These are phyloP conservation scores for Microdochium nivale DNA, from an alignment of 2,329 filamentous ascomycete species.

Conservation along the genomic window DNA sequence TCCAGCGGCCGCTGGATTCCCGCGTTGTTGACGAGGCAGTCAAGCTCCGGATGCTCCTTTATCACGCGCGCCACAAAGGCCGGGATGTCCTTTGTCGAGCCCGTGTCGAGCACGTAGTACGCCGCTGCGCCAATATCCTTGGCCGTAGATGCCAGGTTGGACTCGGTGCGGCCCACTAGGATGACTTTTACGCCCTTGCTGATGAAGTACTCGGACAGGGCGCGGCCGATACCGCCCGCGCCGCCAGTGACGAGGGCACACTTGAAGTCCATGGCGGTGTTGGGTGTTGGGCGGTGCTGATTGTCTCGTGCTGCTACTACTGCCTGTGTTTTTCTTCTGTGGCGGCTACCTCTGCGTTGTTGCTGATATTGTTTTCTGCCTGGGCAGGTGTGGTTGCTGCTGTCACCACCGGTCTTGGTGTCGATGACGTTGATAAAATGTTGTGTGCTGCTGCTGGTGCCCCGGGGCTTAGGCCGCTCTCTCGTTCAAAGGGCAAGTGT, in stretches of 20 bases:
- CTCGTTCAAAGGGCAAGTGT: neutral
- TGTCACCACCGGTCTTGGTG: too few species aligned
- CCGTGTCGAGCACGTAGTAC: slow-evolving; percentile 45
- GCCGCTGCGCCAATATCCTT: slow-evolving; percentile 32
- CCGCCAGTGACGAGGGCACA: slow-evolving; percentile 42
- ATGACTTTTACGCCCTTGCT: slow-evolving; percentile 39
- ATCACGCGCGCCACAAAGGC: slow-evolving; percentile 34
- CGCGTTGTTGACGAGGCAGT: slow-evolving; percentile 52
- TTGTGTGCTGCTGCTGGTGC: neutral
- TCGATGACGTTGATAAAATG: too few species aligned
- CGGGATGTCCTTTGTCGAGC: slow-evolving; percentile 32
- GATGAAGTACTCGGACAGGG: slow-evolving; percentile 36
- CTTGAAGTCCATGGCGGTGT: slow-evolving; percentile 23
- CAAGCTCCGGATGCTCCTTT: slow-evolving; percentile 41
- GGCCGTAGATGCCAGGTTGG: slow-evolving; percentile 35
- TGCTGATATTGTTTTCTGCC: too few species aligned
- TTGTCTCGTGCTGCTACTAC: too few species aligned
- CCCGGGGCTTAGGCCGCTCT: neutral
- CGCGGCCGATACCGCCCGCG: slow-evolving; percentile 41
- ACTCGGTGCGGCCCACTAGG: slow-evolving; percentile 44
- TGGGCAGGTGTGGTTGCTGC: too few species aligned
- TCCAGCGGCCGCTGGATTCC: slow-evolving; percentile 47
- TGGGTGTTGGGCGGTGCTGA: too few species aligned
- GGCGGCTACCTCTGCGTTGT: too few species aligned
- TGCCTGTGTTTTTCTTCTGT: too few species aligned